A percentile compares a stretch with the other conserved stretches of the same genome.
phyloP scores from a whole-genome alignment of 164 flowering plant species.

The Macadamia tetraphylla region DNA sequence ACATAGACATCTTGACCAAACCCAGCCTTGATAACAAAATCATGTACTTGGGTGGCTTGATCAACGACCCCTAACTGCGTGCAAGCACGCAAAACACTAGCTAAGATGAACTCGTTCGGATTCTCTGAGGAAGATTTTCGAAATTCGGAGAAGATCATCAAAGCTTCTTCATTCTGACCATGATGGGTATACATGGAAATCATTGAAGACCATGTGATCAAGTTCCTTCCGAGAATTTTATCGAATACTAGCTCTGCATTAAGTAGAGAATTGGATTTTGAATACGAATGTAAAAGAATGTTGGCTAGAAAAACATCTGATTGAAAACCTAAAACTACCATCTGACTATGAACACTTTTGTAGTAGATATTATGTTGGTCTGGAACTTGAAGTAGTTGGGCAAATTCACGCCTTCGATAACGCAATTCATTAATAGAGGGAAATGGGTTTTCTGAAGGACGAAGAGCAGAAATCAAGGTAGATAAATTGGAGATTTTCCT shows the following conservation, averaged over 20 bases:
- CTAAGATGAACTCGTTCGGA: constrained; percentile 53
- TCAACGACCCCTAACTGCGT: constrained; percentile 22
- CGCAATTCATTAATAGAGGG: constrained; percentile 8
- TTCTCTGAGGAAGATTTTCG: constrained; percentile 14
- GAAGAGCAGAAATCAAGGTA: constrained; percentile 6
- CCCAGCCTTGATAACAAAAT: constrained; percentile 37
- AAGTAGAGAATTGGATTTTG: constrained; percentile 22
- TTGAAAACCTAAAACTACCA: constrained; percentile 35
- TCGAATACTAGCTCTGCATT: constrained; percentile 45
- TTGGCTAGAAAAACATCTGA: constrained; percentile 41
- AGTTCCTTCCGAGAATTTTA: constrained; percentile 43
- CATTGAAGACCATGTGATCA: constrained; percentile 55
- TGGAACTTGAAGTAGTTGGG: constrained; percentile 29
- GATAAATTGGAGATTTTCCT: constrained; percentile 11
- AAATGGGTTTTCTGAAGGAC: constrained; percentile 7
- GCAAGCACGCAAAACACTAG: constrained; percentile 53
- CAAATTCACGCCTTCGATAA: constrained; percentile 28
- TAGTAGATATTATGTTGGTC: constrained; percentile 15
- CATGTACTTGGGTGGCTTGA: constrained; percentile 39
- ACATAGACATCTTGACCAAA: constrained; percentile 50
- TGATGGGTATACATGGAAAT: constrained; percentile 42
- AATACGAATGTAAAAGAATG: constrained; percentile 30
- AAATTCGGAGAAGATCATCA: constrained; percentile 33
- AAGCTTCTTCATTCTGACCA: constrained; percentile 35
- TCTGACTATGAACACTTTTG: constrained; percentile 33